Evolutionary conservation across 2,329 filamentous ascomycete genomes (phyloP).

Genomic region (Ceratocystis harringtonii): DNA sequence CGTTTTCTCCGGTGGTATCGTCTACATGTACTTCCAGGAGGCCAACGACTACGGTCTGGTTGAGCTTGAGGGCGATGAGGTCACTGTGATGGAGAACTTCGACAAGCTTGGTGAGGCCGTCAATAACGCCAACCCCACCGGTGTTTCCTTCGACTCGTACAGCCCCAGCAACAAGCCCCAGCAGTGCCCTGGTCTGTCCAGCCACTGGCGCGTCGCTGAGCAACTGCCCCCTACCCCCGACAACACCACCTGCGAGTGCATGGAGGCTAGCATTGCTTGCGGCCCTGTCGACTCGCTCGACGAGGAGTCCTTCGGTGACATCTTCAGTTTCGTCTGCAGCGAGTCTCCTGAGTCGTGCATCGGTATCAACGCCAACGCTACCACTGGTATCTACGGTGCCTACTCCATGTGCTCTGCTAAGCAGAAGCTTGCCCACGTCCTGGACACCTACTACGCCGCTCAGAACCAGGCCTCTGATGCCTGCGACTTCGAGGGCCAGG

Average conservation of each 20-base stretch:
- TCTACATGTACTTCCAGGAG: conserved; percentile 98
- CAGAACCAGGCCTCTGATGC: conserved; percentile 40
- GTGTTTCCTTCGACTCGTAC: conserved; percentile 54
- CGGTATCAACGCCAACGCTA: conserved; percentile 53
- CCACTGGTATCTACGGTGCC: conserved; percentile 55
- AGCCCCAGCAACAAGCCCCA: conserved; percentile 51
- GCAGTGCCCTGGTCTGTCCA: conserved; percentile 50
- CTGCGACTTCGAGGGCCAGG: conserved; percentile 58
- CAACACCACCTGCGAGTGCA: conserved; percentile 66
- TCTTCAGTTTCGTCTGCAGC: conserved; percentile 65
- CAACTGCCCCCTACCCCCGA: conserved; percentile 74
- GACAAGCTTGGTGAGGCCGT: conserved; percentile 56
- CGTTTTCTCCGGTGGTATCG: conserved; percentile 90
- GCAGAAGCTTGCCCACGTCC: conserved; percentile 57
- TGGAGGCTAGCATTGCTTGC: conserved; percentile 61
- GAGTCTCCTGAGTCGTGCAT: conserved; percentile 40
- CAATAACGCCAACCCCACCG: conserved; percentile 48
- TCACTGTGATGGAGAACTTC: conserved; percentile 60
- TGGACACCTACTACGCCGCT: conserved; percentile 56
- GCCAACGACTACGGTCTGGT: conserved; percentile 77
- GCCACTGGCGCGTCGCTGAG: conserved; percentile 52
- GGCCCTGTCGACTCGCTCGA: conserved; percentile 44
- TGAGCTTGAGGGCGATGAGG: conserved; percentile 40
- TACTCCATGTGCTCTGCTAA: conserved; percentile 61
- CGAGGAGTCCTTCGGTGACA: conserved; percentile 42